Evolutionary conservation across 2,329 filamentous ascomycete genomes (phyloP).

Genomic region (Colletotrichum endophyticum): DNA sequence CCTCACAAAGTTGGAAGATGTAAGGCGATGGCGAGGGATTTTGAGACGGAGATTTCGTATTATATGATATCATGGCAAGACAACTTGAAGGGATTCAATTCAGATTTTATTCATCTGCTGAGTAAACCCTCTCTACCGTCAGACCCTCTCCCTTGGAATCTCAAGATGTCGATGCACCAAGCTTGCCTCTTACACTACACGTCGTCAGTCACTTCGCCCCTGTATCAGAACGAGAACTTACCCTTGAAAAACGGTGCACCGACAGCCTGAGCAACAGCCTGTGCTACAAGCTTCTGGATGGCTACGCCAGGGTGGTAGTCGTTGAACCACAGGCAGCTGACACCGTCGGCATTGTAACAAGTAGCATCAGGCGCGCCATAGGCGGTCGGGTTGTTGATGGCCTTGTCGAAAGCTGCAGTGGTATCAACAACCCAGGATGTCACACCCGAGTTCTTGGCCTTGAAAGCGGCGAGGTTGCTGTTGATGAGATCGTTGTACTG

Average conservation of each 20-base stretch:
- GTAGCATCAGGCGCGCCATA: slow-evolving; percentile 48
- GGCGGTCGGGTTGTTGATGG: slow-evolving; percentile 41
- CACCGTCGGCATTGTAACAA: slow-evolving; percentile 46
- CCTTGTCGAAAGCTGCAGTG: slow-evolving; percentile 42
- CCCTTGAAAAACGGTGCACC: slow-evolving; percentile 17
- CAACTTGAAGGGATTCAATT: background rate
- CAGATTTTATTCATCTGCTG: background rate
- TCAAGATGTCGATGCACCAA: fast-evolving
- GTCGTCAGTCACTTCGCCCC: background rate
- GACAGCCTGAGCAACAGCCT: slow-evolving; percentile 34
- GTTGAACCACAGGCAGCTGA: slow-evolving; percentile 50
- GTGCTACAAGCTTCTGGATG: slow-evolving; percentile 44
- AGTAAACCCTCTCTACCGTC: background rate
- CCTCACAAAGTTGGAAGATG: background rate
- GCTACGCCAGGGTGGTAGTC: slow-evolving; percentile 45
- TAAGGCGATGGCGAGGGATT: background rate
- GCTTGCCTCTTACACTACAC: background rate
- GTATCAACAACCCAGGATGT: slow-evolving; percentile 44
- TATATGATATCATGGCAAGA: background rate
- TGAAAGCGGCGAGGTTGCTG: slow-evolving; percentile 34
- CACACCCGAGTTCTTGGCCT: slow-evolving; percentile 34
- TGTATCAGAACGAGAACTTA: background rate
- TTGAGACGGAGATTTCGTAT: background rate
- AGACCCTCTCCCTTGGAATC: no score
- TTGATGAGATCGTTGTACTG: slow-evolving; percentile 41